Evolutionary conservation across 331 rosid species (phyloP).

Genomic region (Pyrus hybrid): DNA sequence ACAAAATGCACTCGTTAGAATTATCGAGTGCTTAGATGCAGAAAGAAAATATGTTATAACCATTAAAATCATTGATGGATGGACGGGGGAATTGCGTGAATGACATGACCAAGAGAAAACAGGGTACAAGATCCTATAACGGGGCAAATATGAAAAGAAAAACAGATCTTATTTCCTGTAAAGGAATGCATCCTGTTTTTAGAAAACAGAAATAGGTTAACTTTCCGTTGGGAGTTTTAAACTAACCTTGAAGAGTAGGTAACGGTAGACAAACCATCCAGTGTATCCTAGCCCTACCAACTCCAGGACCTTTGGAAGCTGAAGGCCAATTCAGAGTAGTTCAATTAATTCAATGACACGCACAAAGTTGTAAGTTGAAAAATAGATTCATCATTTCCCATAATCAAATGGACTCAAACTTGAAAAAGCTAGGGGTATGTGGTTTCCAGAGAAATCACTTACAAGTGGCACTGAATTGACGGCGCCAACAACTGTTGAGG

Average conservation of each 20-base stretch:
- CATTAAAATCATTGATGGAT: background rate
- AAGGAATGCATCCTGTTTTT: background rate
- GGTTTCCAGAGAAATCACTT: constrained; percentile 10
- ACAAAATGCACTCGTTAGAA: constrained; percentile 5
- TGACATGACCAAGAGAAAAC: background rate
- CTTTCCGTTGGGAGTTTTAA: background rate
- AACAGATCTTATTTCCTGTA: background rate
- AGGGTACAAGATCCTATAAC: background rate
- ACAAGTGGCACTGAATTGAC: constrained; percentile 95
- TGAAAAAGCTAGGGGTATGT: background rate
- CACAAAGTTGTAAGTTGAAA: background rate
- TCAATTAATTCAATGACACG: background rate
- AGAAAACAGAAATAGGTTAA: background rate
- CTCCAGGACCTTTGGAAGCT: constrained; percentile 95
- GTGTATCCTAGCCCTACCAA: constrained; percentile 98
- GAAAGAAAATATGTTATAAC: background rate
- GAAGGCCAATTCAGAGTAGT: constrained; percentile 22
- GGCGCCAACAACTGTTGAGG: constrained; percentile 78
- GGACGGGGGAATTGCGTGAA: background rate
- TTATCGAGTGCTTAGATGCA: background rate
- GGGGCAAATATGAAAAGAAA: background rate
- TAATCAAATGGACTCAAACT: background rate
- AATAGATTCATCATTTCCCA: background rate
- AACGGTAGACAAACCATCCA: constrained; percentile 98
- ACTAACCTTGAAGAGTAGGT: constrained; percentile 90